Percentiles rank a stretch among this genome's conserved stretches.
These are phyloP conservation scores for Auriscalpium orientale DNA, from an alignment of 768 basidiomycete species.

Conservation along the genomic window DNA sequence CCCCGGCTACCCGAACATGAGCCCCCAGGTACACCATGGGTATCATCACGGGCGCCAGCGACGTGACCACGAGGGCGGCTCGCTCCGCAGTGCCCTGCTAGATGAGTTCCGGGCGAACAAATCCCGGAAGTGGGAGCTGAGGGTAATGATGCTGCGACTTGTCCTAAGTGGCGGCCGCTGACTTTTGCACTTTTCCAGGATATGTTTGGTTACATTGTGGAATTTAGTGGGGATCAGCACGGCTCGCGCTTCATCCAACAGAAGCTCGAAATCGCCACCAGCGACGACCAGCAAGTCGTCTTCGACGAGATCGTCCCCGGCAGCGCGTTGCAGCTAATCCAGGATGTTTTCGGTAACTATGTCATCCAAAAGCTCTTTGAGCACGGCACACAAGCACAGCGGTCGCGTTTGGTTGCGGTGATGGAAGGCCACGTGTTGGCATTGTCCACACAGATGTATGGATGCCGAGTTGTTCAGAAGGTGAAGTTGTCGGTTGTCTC, in stretches of 20 bases:
- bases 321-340: slow-evolving; percentile 68
- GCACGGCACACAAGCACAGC: slow-evolving; percentile 71
- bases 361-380: slow-evolving; percentile 93
- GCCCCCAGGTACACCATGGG: slow-evolving; percentile 12
- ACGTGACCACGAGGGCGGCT: slow-evolving; percentile 32
- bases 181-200: slow-evolving; percentile 44
- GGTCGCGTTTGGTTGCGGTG: slow-evolving; percentile 53
- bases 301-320: slow-evolving; percentile 85
- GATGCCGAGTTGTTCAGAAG: slow-evolving; percentile 94
- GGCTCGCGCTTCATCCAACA: slow-evolving; percentile 98
- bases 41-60: slow-evolving; percentile 34
- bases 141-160: slow-evolving; percentile 37
- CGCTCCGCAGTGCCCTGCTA: slow-evolving; percentile 61
- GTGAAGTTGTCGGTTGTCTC: slow-evolving; percentile 29
- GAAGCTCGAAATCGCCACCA: slow-evolving; percentile 67
- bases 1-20: slow-evolving; percentile 33
- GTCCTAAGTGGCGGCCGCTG: not conserved
- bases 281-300: slow-evolving; percentile 69
- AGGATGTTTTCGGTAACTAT: slow-evolving; percentile 96
- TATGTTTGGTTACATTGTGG: slow-evolving; percentile 75
- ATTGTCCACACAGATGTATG: slow-evolving; percentile 88
- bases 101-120: slow-evolving; percentile 84
- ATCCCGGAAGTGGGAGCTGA: slow-evolving; percentile 72
- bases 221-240: slow-evolving; percentile 92
- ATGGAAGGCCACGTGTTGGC: slow-evolving; percentile 75